Evolutionary conservation across 208 protist species (phyloP), one percentile per base, ranked within the genome.

Genomic region (Wallacemonas sp.): DNA sequence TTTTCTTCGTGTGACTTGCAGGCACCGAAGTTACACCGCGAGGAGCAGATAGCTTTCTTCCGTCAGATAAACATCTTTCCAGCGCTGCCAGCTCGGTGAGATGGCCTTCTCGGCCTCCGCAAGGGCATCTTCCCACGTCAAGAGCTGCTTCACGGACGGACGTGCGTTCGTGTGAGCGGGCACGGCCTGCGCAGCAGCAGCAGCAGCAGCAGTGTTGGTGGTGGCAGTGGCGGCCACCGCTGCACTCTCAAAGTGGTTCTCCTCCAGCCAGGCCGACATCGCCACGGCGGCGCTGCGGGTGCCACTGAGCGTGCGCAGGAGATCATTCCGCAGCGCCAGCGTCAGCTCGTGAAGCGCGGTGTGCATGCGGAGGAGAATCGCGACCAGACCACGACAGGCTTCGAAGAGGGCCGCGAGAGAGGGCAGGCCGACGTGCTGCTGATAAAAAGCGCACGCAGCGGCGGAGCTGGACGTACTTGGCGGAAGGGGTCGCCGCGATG

Each of bases 321-420:
- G 32, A 45, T 80, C 79, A 2, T 14, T 62, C 18, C 79, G 74
- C 33, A 86, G 66, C 3, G 75, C 87, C 50, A 91, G 61, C 54
- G 77, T 67, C 26, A 74, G 32, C 45, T 87, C 87, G 38, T 89
- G 82, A 25, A 93, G 63, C 31, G 84, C 69, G 49, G 70, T 81
- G 54, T 74, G 72, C 76, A 91, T 86, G n/a, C 79, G 66, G 2
- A 80, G 23, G 18, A 85, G 67, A 32, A 74, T 78, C 18, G 79
- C 72, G 14, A 85, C 33, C 11, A 93, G 39, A 2, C 76, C 76
- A 44, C 84, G 80, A 8, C 66, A 54, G 16, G 76, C 79, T 4
- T 74, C 39, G 23, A 64, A 62, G 10, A 79, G 52, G 31, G 76
- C 67, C 26, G 48, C 45, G 0, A 48, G 49, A 44, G 63, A 54